A percentile compares a stretch with the other conserved stretches of the same genome.
Conservation (phyloP, 768 basidiomycete species). For the Leccinum longicurvipes region DNA sequence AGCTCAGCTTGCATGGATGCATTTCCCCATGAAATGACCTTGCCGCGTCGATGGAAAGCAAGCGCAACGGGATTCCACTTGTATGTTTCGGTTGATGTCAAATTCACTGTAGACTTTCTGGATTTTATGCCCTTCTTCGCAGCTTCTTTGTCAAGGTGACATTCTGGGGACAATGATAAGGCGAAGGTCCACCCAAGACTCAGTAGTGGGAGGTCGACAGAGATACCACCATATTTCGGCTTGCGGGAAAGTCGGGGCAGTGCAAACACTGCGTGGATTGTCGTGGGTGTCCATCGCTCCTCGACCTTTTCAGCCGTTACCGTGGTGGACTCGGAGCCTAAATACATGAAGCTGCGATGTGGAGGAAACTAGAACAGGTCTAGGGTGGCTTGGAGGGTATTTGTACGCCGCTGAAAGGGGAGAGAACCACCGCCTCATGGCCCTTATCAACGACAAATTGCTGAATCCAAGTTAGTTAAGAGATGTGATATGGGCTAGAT, state of each 20-base stretch:
- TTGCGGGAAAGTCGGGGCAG: neutral
- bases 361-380: neutral
- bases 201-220: slow-evolving; percentile 11
- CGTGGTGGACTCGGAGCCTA: neutral
- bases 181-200: slow-evolving; percentile 15
- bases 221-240: neutral
- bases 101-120: neutral
- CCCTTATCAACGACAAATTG: neutral
- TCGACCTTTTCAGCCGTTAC: slow-evolving; percentile 3
- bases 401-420: neutral
- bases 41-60: slow-evolving; percentile 6
- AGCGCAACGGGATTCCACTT: slow-evolving; percentile 4
- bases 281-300: slow-evolving; percentile 15
- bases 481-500: neutral
- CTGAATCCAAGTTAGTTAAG: neutral
- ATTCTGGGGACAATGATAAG: slow-evolving; percentile 8
- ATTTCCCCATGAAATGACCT: slow-evolving; percentile 7
- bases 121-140: neutral
- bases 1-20: slow-evolving; percentile 15
- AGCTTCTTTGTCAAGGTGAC: neutral
- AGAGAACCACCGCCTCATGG: neutral
- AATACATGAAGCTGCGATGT: neutral
- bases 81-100: neutral
- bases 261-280: slow-evolving; percentile 6
- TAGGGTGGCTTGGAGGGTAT: neutral